These are phyloP conservation scores for Juglanconis oblonga DNA, from an alignment of 2,329 filamentous ascomycete genomes.

Conservation along the genomic window DNA sequence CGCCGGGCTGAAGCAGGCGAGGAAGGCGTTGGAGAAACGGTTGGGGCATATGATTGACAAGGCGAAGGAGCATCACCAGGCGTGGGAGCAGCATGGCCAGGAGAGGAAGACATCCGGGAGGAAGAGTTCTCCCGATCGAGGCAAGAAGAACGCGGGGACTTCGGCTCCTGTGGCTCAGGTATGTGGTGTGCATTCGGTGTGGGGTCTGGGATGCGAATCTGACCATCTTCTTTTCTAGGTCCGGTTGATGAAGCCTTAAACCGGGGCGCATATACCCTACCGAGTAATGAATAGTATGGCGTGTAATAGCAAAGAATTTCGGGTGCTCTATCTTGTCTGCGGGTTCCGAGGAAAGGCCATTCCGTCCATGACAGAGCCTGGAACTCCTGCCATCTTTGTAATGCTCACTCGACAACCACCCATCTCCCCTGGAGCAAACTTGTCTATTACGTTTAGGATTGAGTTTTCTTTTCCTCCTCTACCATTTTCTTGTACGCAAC, in stretches of 20 bases:
- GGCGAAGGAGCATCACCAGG: slow-evolving; percentile 16
- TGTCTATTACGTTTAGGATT: neutral
- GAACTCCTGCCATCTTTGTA: neutral
- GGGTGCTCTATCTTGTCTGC: neutral
- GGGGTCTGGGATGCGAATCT: neutral
- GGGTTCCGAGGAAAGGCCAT: neutral
- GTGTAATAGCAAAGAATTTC: neutral
- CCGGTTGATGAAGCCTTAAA: neutral
- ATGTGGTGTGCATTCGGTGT: neutral
- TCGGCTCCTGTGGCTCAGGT: neutral
- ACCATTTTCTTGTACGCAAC: slow-evolving; percentile 26
- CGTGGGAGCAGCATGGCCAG: slow-evolving; percentile 3
- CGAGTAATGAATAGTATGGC: neutral
- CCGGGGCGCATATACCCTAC: neutral
- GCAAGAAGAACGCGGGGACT: no score
- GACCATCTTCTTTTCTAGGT: neutral
- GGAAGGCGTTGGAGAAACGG: slow-evolving; percentile 14
- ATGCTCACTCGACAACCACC: no score
- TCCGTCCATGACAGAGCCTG: neutral
- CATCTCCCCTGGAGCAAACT: neutral
- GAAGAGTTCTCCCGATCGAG: neutral
- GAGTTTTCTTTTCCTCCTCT: slow-evolving; percentile 17
- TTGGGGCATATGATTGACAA: slow-evolving; percentile 12
- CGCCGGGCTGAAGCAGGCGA: slow-evolving; percentile 9
- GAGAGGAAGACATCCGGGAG: neutral